Evolutionary conservation across 495 filamentous ascomycete species (phyloP).

Genomic region (Polyplosphaeria fusca): DNA sequence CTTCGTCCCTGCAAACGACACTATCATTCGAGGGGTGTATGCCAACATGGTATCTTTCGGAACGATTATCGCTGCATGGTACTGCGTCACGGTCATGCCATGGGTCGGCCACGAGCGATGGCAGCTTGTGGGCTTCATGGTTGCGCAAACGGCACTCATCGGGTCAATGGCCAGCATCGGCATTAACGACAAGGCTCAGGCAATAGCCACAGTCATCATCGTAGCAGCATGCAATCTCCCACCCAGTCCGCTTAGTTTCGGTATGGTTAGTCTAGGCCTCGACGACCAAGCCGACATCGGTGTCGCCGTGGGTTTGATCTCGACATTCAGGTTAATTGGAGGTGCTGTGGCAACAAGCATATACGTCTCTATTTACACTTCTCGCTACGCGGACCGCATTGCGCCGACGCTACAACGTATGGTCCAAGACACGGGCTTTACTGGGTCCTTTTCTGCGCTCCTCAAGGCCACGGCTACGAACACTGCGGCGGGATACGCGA

Average conservation of each 20-base stretch:
- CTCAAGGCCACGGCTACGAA: constrained; percentile 15
- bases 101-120: constrained; percentile 25
- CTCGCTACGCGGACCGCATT: constrained; percentile 13
- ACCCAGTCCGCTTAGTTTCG: constrained; percentile 23
- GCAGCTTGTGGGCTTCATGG: constrained; percentile 21
- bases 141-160: constrained; percentile 24
- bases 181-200: constrained; percentile 19
- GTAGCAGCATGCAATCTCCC: too few species aligned
- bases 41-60: constrained; percentile 25
- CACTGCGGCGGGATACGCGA: constrained; percentile 23
- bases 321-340: constrained; percentile 29
- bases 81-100: constrained; percentile 4
- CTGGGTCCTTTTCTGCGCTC: not conserved
- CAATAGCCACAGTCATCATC: constrained; percentile 22
- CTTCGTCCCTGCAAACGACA: constrained; percentile 13
- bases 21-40: constrained; percentile 31
- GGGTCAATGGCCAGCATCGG: constrained; percentile 27
- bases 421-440: not conserved
- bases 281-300: constrained; percentile 31
- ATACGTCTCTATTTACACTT: constrained; percentile 24
- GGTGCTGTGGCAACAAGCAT: constrained; percentile 26
- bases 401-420: not conserved
- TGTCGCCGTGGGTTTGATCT: constrained; percentile 27
- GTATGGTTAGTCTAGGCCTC: constrained; percentile 23
- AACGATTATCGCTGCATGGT: constrained; percentile 22